phyloP scores from a whole-genome alignment of 148 eudicot genomes.

The Rhododendron kiyosumense region DNA sequence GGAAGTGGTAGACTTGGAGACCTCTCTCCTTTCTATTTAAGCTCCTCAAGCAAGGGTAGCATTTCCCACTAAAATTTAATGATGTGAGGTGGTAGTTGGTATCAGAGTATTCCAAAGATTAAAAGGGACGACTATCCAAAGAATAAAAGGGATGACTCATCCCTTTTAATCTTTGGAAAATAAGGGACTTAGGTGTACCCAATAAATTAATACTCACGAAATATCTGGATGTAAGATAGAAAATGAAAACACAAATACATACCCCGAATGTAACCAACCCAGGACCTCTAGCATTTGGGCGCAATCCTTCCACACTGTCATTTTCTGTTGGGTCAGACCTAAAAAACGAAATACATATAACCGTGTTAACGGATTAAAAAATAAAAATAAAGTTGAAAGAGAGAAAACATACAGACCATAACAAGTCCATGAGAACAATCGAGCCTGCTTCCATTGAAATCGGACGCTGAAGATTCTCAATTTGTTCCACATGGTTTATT shows the following conservation, averaged over 20 bases:
- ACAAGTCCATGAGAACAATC: constrained; percentile 87
- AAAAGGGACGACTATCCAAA: neutral
- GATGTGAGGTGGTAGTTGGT: neutral
- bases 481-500: constrained; percentile 89
- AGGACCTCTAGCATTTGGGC: constrained; percentile 97
- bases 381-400: neutral
- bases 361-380: neutral
- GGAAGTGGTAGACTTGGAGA: neutral
- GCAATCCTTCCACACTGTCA: constrained; percentile 91
- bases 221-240: neutral
- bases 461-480: constrained; percentile 90
- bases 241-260: constrained; percentile 24
- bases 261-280: constrained; percentile 97
- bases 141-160: no score
- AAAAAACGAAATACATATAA: constrained; percentile 11
- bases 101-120: neutral
- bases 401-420: constrained; percentile 49
- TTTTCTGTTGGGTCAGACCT: constrained; percentile 99
- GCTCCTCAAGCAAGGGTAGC: neutral
- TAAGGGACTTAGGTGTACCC: neutral
- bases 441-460: constrained; percentile 98
- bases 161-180: no score
- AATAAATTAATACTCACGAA: neutral
- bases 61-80: neutral
- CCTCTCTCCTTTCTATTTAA: neutral